Base-by-base conservation (phyloP, 2,329 filamentous ascomycete species). In the Diaporthe batatas region DNA sequence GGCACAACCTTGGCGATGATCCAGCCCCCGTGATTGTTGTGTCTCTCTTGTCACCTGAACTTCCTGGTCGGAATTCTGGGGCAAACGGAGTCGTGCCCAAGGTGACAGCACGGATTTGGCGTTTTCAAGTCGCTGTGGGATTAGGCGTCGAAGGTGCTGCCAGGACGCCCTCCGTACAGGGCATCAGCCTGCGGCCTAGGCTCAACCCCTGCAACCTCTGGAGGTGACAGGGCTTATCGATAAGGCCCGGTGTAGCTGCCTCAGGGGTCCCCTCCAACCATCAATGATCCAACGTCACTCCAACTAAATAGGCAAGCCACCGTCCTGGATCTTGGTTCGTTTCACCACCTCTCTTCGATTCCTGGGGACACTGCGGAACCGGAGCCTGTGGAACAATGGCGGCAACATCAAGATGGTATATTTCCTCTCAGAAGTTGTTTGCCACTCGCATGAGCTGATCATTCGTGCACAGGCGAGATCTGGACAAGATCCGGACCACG, bases 401-500 rank as follows among this genome's bases (percentile, higher is more conserved):
- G 39, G 34, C 71, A 34, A 71, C 68, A 49, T 73, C 73, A 73
- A 80, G 83, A 81, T 84, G 81, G 82, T 83, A 75, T 73, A 54
- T 49, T 65, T 51, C 42, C 44, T 64, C 54, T 53, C 55, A 18
- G 21, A 59, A 34, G 39, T 7, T n/a, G 7, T 3, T 3, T 29
- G 14, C 4, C 18, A 34, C 34, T 36, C 11, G 2, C 25, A 34
- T 42, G 47, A 39, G 49, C 39, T 64, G 65, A 72, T 72, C 77
- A 59, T 70, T 75, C 76, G 73, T 68, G 67, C 73, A 70, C 75
- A 97, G 95, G 95, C 91, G 90, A 82, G 92, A 97, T 81, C 89
- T 98, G 72, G 91, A 98, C 83, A 92, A 89, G 75, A 91, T 98
- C 76, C 89, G 97, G 72, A 91, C 88, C 73, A 92, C 91, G 42